Evolutionary conservation across 2,329 filamentous ascomycete genomes (phyloP), one percentile per base, ranked within the genome.

Genomic region (Dothiorella sarmentorum): DNA sequence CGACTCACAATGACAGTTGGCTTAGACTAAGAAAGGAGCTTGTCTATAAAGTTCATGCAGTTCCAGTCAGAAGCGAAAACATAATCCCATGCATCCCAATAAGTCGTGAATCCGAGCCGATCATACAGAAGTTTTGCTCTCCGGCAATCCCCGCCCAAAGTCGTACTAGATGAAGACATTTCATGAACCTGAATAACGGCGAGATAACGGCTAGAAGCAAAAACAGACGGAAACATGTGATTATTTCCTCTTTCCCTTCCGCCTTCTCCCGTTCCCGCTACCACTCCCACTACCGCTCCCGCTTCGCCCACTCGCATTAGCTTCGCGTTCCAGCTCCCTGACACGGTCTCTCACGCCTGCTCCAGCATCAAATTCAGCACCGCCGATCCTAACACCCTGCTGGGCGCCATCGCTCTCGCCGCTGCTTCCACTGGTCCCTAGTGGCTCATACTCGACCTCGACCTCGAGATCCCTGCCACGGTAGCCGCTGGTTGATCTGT

Each of bases 371-470:
- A 33, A 33, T 6, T 33, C 10, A 13, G 17, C 35, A 15, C 18
- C 45, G 35, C 29, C 37, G 18, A 33, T 20, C 15, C 24, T 51
- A 27, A 49, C 35, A 20, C 37, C 33, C 27, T 58, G 17, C 17
- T 33, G 35, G 18, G 27, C 37, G 7, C 56, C 35, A 10, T 42
- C 43, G 13, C 56, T 58, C 22, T 58, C 56, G 3, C 44, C 45
- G 56, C 56, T 52, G 33, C 56, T 58, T 11, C 45, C 56, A 37
- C 56, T 58, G 5, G 43, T 22, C 11, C 55, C 49, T n/a, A 33
- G 42, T 6, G 5, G 20, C 7, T 58, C 56, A 26, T 58, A 58
- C 37, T 58, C 44, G 18, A 58, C 56, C 20, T 52, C 44, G 18
- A 58, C 45, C 27, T 58, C 56, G 24, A 51, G 18, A 5, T 52